A percentile compares a stretch with the other conserved stretches of the same genome.
Evolutionary conservation across 257 asterid genomes (phyloP).

Genomic region (Rhazya stricta): DNA sequence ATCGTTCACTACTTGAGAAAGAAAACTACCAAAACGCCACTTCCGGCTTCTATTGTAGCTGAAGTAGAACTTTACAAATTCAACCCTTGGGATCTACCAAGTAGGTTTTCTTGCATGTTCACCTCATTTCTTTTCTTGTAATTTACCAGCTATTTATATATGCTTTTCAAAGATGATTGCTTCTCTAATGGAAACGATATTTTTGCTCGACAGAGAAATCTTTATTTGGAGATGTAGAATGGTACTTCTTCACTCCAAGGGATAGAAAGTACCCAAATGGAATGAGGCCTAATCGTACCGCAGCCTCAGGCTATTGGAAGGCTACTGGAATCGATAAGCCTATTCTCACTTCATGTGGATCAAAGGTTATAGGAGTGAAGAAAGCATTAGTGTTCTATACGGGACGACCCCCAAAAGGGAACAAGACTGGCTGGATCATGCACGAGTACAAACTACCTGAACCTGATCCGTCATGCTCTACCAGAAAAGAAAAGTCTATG

Average conservation of each 20-base stretch:
- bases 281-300: constrained; percentile 25
- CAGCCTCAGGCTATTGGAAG: constrained; percentile 26
- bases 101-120: constrained; percentile 1
- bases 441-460: constrained; percentile 25
- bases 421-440: constrained; percentile 30
- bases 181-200: background rate
- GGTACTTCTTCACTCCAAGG: constrained; percentile 26
- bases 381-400: constrained; percentile 26
- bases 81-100: constrained; percentile 27
- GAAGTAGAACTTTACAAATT: constrained; percentile 23
- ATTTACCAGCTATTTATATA: background rate
- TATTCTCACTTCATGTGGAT: constrained; percentile 1
- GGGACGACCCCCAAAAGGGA: constrained; percentile 23
- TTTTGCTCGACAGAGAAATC: constrained; percentile 13
- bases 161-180: too few relatives aligned
- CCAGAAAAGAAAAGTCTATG: constrained; percentile 11
- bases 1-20: constrained; percentile 19
- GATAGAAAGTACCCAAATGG: constrained; percentile 33
- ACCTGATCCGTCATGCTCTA: background rate
- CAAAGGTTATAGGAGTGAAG: constrained; percentile 20
- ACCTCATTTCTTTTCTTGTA: background rate
- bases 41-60: constrained; percentile 17
- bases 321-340: constrained; percentile 29
- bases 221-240: constrained; percentile 17
- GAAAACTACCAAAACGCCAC: constrained; percentile 1